These are phyloP conservation scores for Saussurea involucrata DNA, from an alignment of 129 eudicot species.

Conservation along the genomic window DNA sequence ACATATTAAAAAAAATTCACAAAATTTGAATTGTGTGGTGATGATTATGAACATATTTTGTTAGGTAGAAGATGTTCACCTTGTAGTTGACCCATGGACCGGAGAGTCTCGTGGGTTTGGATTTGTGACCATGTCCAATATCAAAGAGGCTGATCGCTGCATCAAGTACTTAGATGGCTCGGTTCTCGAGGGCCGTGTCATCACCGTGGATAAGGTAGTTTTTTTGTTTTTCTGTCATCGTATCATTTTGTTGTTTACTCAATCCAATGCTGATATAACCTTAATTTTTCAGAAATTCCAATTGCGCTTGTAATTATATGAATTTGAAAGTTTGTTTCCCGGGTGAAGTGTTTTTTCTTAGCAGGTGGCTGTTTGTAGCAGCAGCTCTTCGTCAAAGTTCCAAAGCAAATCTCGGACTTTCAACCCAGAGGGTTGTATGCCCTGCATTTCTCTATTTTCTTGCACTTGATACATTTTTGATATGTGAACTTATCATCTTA, in stretches of 20 bases:
- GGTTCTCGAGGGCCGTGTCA: slow-evolving; percentile 89
- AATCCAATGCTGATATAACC: neutral
- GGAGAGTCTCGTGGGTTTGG: slow-evolving; percentile 95
- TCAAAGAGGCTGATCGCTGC: slow-evolving; percentile 82
- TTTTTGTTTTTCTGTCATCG: neutral
- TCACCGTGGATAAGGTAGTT: slow-evolving; percentile 93
- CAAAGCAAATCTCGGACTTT: slow-evolving; percentile 80
- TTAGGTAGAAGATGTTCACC: slow-evolving; percentile 87
- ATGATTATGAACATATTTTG: neutral
- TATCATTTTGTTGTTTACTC: neutral
- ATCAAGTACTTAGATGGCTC: slow-evolving; percentile 76
- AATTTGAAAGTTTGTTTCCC: slow-evolving; percentile 36
- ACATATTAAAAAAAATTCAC: neutral
- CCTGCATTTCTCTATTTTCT: slow-evolving; percentile 49
- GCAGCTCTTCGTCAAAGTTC: slow-evolving; percentile 88
- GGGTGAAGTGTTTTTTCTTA: slow-evolving; percentile 63
- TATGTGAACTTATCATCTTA: neutral
- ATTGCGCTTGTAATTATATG: neutral
- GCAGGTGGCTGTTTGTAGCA: slow-evolving; percentile 85
- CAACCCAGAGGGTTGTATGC: slow-evolving; percentile 95
- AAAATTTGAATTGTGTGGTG: neutral
- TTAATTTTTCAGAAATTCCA: neutral
- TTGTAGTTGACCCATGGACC: slow-evolving; percentile 89
- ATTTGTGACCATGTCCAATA: slow-evolving; percentile 79
- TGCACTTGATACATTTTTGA: slow-evolving; percentile 17